phyloP scores from a whole-genome alignment of 2,329 filamentous ascomycete genomes.

The Alternaria gaisen region DNA sequence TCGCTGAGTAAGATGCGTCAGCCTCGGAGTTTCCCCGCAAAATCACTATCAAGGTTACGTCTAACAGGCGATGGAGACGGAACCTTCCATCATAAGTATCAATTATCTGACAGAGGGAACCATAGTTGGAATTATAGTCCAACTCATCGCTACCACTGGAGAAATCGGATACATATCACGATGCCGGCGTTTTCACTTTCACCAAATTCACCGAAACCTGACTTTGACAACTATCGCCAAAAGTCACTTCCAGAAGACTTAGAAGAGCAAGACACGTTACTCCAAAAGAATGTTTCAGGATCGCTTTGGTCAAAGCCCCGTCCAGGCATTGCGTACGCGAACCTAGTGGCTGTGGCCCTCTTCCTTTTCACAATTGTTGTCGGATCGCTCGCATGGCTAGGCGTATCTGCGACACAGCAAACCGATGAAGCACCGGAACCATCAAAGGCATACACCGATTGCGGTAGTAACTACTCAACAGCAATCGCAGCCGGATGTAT shows the following conservation, averaged over 20 bases:
- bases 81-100: background rate
- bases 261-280: background rate
- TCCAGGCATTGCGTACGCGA: background rate
- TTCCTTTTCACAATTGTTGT: background rate
- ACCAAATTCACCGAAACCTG: background rate
- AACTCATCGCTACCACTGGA: background rate
- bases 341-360: background rate
- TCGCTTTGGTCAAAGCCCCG: background rate
- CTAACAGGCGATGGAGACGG: background rate
- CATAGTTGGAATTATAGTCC: background rate
- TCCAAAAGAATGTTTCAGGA: background rate
- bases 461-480: background rate
- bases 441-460: background rate
- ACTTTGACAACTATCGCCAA: background rate
- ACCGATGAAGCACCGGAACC: background rate
- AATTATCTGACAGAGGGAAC: background rate
- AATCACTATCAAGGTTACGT: background rate
- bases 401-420: background rate
- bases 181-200: background rate
- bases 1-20: background rate
- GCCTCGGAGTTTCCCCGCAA: background rate
- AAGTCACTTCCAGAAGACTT: background rate
- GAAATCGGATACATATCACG: background rate
- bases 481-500: background rate
- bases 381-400: background rate